phyloP scores from a whole-genome alignment of 1,139 yeast species.

The Yamadazyma diospyri region DNA sequence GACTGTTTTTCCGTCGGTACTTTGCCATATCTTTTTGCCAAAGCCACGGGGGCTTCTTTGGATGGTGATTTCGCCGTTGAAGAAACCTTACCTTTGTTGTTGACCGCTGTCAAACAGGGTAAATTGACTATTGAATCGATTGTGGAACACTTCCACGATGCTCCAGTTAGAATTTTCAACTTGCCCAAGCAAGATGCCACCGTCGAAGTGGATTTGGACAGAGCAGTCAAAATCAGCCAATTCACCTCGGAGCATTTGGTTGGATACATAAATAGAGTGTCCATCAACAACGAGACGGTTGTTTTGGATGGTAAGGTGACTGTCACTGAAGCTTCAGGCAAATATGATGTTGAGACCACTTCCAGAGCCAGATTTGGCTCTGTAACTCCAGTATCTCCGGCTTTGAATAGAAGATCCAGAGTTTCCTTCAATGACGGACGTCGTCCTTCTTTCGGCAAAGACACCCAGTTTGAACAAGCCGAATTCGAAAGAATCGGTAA shows the following conservation, averaged over 20 bases:
- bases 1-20: slow-evolving; percentile 89
- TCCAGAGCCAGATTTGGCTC: slow-evolving; percentile 41
- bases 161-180: slow-evolving; percentile 79
- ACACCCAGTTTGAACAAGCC: slow-evolving; percentile 27
- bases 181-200: slow-evolving; percentile 75
- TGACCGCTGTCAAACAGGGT: slow-evolving; percentile 75
- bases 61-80: slow-evolving; percentile 73
- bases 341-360: slow-evolving; percentile 37
- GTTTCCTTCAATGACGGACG: slow-evolving; percentile 45
- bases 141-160: slow-evolving; percentile 69
- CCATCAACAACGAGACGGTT: slow-evolving; percentile 72
- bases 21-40: slow-evolving; percentile 70
- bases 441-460: slow-evolving; percentile 43
- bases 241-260: slow-evolving; percentile 51
- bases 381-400: slow-evolving; percentile 46
- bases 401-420: slow-evolving; percentile 41
- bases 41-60: slow-evolving; percentile 51
- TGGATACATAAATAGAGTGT: slow-evolving; percentile 89
- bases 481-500: slow-evolving; percentile 61
- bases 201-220: slow-evolving; percentile 82
- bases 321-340: slow-evolving; percentile 57
- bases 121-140: slow-evolving; percentile 72
- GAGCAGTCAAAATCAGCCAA: slow-evolving; percentile 53
- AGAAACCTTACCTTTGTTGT: slow-evolving; percentile 78
- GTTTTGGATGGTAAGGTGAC: slow-evolving; percentile 79